phyloP scores from a whole-genome alignment of 1,284 basidiomycete genomes.

The Trichosporon sp. region DNA sequence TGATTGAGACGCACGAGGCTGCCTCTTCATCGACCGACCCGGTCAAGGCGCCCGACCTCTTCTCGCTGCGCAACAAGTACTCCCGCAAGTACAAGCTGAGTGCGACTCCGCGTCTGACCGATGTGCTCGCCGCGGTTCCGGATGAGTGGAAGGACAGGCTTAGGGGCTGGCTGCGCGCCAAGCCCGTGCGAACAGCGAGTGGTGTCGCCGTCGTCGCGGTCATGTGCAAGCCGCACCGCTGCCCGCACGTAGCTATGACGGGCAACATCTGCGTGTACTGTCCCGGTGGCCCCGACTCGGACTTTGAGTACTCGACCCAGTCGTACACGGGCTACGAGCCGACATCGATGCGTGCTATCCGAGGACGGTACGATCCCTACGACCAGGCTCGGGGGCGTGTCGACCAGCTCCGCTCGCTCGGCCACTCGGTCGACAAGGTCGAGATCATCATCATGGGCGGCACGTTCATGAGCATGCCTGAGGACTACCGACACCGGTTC shows the following conservation, averaged over 20 bases:
- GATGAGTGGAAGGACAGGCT: constrained; percentile 93
- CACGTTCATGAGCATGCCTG: constrained; percentile 99
- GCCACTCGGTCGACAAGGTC: constrained; percentile 97
- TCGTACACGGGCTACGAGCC: constrained; percentile 97
- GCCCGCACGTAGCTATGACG: constrained; percentile 99
- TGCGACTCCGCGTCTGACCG: constrained; percentile 88
- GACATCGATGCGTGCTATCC: constrained; percentile 98
- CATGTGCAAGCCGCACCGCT: constrained; percentile 99
- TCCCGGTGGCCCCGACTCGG: constrained; percentile 97
- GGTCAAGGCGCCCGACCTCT: constrained; percentile 65
- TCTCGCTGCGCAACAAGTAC: constrained; percentile 80
- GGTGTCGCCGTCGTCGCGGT: constrained; percentile 98
- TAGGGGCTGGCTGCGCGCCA: constrained; percentile 85
- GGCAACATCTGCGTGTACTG: constrained; percentile 99
- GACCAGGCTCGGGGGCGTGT: constrained; percentile 95
- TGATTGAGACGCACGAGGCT: constrained; percentile 65
- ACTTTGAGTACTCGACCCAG: constrained; percentile 99
- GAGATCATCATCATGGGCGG: constrained; percentile 99
- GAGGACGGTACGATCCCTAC: constrained; percentile 97
- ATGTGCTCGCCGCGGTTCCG: constrained; percentile 97
- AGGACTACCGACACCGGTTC: constrained; percentile 91
- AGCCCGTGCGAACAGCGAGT: constrained; percentile 96
- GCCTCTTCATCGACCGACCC: constrained; percentile 40
- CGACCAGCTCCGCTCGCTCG: constrained; percentile 90
- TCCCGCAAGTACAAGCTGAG: constrained; percentile 87